Conservation (phyloP, 2,329 filamentous ascomycete species). For the Sordariomycetes sp. region DNA sequence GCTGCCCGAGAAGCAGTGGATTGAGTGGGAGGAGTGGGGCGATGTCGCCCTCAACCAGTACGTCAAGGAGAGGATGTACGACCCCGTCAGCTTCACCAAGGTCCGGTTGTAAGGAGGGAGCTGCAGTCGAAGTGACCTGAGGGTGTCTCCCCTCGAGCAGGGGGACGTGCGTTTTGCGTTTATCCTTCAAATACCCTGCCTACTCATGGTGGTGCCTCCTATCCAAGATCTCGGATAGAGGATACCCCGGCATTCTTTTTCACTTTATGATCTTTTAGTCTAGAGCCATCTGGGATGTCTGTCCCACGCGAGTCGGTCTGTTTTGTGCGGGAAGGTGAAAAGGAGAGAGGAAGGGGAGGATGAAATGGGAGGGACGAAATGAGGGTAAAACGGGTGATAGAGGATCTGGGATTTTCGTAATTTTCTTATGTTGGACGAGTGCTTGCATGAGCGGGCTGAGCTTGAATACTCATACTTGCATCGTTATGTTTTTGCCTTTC, state of each 20-base stretch:
- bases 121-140: not conserved
- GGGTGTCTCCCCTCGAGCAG: not conserved
- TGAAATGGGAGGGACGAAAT: not conserved
- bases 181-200: not conserved
- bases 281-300: not conserved
- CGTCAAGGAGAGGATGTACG: slow-evolving; percentile 51
- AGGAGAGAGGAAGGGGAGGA: too few relatives aligned
- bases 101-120: not conserved
- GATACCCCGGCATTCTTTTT: not conserved
- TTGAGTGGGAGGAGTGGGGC: slow-evolving; percentile 63
- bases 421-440: not conserved
- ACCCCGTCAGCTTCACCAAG: slow-evolving; percentile 30
- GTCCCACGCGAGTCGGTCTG: too few relatives aligned
- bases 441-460: not conserved
- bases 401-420: not conserved
- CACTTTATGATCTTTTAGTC: not conserved
- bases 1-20: slow-evolving; percentile 57
- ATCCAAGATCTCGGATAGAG: not conserved
- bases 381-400: not conserved
- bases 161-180: not conserved
- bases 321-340: too few relatives aligned
- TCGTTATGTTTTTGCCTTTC: not conserved
- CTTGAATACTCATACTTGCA: not conserved
- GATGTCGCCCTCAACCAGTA: slow-evolving; percentile 49
- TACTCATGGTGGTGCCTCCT: not conserved